These are phyloP conservation scores for Hanseniaspora nectarophila DNA, from an alignment of 805 yeast genomes.

Conservation along the genomic window DNA sequence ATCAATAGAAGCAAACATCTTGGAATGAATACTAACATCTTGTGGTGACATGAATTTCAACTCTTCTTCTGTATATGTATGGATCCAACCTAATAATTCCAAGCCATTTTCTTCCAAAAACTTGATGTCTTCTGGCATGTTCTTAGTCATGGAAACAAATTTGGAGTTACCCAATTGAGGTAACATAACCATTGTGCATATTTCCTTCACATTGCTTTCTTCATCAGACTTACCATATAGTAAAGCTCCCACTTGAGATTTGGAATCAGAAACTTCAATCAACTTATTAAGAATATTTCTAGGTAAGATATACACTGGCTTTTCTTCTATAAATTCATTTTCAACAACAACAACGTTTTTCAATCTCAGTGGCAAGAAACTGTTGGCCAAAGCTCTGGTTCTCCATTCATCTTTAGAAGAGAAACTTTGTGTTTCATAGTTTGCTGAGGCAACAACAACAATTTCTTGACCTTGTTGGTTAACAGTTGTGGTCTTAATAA, in stretches of 20 bases:
- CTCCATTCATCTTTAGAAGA: conserved; percentile 87
- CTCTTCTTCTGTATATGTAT: conserved; percentile 60
- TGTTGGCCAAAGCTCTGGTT: conserved; percentile 65
- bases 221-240: conserved; percentile 66
- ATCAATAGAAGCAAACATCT: conserved; percentile 29
- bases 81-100: conserved; percentile 89
- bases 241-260: conserved; percentile 72
- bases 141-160: conserved; percentile 47
- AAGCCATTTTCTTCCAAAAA: conserved; percentile 38
- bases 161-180: conserved; percentile 77
- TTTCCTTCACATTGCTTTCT: conserved; percentile 55
- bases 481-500: conserved; percentile 67
- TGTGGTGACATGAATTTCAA: conserved; percentile 49
- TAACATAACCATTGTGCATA: conserved; percentile 58
- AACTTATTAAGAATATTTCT: conserved; percentile 66
- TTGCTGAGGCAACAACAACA: conserved; percentile 81
- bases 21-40: conserved; percentile 53
- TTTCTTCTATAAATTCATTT: conserved; percentile 48
- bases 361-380: conserved; percentile 58
- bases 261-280: conserved; percentile 65
- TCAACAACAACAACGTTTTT: conserved; percentile 63
- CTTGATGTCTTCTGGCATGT: conserved; percentile 19
- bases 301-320: conserved; percentile 67
- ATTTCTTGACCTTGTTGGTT: conserved; percentile 96
- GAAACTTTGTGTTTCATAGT: conserved; percentile 75